Evolutionary conservation across 176 grass and related monocot genomes (phyloP).

Genomic region (Oryza coarctata): DNA sequence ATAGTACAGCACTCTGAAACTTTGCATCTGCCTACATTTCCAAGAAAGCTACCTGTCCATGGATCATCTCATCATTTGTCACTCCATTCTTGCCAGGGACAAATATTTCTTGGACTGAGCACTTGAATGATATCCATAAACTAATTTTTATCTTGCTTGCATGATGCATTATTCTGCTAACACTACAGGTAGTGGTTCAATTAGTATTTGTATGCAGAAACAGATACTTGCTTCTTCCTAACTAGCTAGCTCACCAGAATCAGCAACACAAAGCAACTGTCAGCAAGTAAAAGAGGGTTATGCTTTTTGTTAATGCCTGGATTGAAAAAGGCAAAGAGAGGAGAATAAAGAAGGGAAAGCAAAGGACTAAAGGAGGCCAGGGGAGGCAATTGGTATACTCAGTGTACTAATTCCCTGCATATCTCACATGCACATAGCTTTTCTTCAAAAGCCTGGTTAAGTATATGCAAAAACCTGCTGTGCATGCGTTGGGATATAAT

Average conservation of each 20-base stretch:
- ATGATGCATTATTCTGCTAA: not conserved
- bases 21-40: conserved; percentile 2
- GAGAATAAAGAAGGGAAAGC: conserved; percentile 54
- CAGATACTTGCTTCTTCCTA: not conserved
- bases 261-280: conserved; percentile 10
- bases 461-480: conserved; percentile 29
- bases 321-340: conserved; percentile 58
- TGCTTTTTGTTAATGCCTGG: conserved; percentile 58
- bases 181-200: not conserved
- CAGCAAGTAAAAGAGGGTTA: conserved; percentile 26
- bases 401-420: conserved; percentile 57
- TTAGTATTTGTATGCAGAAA: not conserved
- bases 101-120: not conserved
- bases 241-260: conserved; percentile 22
- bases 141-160: not conserved
- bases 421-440: conserved; percentile 51
- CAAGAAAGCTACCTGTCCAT: conserved; percentile 11
- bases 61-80: conserved; percentile 10
- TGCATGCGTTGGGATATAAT: conserved; percentile 45
- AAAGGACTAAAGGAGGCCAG: conserved; percentile 43
- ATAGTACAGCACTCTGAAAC: conserved; percentile 1
- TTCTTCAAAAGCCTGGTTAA: conserved; percentile 58
- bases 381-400: conserved; percentile 58
- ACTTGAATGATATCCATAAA: not conserved
- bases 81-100: not conserved